Conservation (phyloP, 257 asterid species). For the Eucommia ulmoides region DNA sequence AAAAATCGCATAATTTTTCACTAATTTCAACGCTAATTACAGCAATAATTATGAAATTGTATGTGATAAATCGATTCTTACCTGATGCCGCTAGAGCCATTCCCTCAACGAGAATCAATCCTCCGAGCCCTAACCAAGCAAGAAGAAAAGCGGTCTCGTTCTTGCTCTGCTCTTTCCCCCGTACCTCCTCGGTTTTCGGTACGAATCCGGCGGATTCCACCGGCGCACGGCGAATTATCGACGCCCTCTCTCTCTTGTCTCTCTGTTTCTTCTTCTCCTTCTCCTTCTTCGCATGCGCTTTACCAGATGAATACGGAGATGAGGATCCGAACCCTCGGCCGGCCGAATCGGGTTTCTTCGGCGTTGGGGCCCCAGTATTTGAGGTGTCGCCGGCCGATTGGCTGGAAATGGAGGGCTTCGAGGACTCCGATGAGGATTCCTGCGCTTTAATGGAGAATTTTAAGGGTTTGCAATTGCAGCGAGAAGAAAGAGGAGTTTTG, state of each 20-base stretch:
- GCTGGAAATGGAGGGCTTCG: conserved; percentile 11
- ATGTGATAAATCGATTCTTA: conserved; percentile 8
- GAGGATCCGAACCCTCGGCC: conserved; percentile 74
- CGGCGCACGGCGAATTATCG: conserved; percentile 62
- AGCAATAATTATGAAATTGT: conserved; percentile 1
- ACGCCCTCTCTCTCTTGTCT: conserved; percentile 48
- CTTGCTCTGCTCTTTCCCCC: conserved; percentile 39
- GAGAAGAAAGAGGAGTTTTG: conserved; percentile 13
- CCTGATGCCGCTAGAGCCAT: conserved; percentile 85
- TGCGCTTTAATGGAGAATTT: conserved; percentile 31
- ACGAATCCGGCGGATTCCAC: conserved; percentile 42
- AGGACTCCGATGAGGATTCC: conserved; percentile 30
- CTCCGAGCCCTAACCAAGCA: conserved; percentile 88
- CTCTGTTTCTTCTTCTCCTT: conserved; percentile 44
- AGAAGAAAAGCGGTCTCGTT: conserved; percentile 79
- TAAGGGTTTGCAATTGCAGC: no score
- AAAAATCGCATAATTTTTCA: neutral
- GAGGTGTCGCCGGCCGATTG: conserved; percentile 12
- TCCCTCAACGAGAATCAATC: conserved; percentile 55
- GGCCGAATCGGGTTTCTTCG: conserved; percentile 24
- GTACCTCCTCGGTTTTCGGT: conserved; percentile 34
- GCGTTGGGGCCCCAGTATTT: conserved; percentile 10
- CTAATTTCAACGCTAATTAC: neutral
- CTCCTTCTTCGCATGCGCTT: neutral
- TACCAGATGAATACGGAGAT: conserved; percentile 9